These are phyloP conservation scores for Pelargonium fulgidum DNA, from an alignment of 441 rosid species.

Conservation along the genomic window DNA sequence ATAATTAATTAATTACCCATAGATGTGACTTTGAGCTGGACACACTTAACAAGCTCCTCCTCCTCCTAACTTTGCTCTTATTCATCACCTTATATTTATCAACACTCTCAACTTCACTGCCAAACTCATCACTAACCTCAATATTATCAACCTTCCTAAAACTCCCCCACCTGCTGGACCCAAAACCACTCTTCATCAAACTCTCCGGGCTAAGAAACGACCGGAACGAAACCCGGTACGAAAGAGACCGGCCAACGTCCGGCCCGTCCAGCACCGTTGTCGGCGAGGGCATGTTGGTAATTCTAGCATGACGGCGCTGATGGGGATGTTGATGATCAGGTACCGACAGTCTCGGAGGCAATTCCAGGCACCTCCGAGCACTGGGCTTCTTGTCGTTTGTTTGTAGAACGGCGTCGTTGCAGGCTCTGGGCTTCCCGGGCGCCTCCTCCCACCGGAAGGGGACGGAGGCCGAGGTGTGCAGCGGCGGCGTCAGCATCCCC, in stretches of 20 bases:
- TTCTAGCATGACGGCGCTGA: not conserved
- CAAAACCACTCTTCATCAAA: not conserved
- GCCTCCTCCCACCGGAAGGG: slow-evolving; percentile 10
- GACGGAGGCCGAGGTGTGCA: not conserved
- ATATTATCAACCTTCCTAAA: not conserved
- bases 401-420: not conserved
- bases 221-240: not conserved
- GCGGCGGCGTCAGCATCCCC: not conserved
- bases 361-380: not conserved
- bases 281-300: not conserved
- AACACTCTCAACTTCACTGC: not conserved
- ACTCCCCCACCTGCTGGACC: slow-evolving; percentile 8
- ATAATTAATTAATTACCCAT: not conserved
- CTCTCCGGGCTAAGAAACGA: not conserved
- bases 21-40: not conserved
- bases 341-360: not conserved
- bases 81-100: not conserved
- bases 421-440: not conserved
- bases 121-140: not conserved
- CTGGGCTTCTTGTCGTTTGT: not conserved
- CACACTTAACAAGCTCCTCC: not conserved
- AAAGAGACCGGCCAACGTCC: not conserved
- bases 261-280: slow-evolving; percentile 4
- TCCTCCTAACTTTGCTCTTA: not conserved
- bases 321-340: too few species aligned